phyloP scores from a whole-genome alignment of 2,329 filamentous ascomycete genomes.

The Parastagonospora avenae region DNA sequence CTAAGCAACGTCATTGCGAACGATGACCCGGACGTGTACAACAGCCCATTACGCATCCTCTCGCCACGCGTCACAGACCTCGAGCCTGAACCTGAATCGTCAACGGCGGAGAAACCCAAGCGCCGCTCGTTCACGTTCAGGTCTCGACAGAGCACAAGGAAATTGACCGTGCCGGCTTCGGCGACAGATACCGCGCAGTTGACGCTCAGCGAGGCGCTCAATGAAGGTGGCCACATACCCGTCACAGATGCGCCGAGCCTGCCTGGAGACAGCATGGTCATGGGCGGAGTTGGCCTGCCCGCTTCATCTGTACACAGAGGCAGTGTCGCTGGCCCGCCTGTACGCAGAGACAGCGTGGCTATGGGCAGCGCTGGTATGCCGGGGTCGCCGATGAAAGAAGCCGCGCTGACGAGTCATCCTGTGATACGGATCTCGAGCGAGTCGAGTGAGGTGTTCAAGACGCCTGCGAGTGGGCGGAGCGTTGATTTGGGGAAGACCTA shows the following conservation, averaged over 20 bases:
- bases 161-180: background rate
- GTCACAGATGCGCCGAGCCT: background rate
- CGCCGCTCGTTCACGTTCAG: conserved; percentile 2
- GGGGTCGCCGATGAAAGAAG: conserved; percentile 7
- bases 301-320: background rate
- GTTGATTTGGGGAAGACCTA: background rate
- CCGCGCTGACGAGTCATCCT: conserved; percentile 12
- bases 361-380: background rate
- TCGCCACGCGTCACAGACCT: conserved; percentile 5
- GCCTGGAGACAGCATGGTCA: background rate
- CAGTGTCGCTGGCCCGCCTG: background rate
- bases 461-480: conserved; percentile 1
- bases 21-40: background rate
- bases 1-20: background rate
- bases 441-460: background rate
- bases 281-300: background rate
- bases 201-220: background rate
- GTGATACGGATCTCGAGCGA: background rate
- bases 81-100: background rate
- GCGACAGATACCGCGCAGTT: background rate
- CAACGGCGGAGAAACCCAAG: background rate
- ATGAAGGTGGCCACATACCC: background rate
- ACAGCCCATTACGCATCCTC: conserved; percentile 4
- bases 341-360: background rate
- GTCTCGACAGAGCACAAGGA: background rate